Evolutionary conservation across 2,329 filamentous ascomycete species (phyloP).

Genomic region (Magnaporthiopsis poae): DNA sequence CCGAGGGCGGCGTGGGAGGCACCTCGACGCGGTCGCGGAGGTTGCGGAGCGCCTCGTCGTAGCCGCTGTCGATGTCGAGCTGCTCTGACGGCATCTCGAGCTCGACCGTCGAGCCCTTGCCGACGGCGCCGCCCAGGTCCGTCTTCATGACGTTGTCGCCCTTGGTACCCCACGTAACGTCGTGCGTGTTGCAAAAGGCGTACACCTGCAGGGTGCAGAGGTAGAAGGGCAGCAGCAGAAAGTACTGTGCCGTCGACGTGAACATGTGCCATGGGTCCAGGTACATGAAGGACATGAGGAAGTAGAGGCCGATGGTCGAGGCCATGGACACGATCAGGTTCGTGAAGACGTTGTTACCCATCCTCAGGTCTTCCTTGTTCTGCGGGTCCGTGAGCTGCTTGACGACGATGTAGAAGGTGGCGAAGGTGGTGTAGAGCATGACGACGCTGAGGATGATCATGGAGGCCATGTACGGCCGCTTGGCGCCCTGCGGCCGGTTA

Average conservation of each 20-base stretch:
- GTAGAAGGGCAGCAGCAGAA: conserved; percentile 80
- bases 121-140: conserved; percentile 78
- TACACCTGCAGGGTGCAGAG: conserved; percentile 97
- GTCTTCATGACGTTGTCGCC: conserved; percentile 92
- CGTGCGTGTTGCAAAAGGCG: conserved; percentile 98
- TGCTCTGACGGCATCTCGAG: conserved; percentile 97
- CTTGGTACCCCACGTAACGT: conserved; percentile 97
- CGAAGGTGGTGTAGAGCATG: conserved; percentile 92
- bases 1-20: conserved; percentile 47
- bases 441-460: conserved; percentile 89
- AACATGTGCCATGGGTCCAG: conserved; percentile 99
- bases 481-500: conserved; percentile 88
- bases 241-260: conserved; percentile 83
- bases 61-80: conserved; percentile 93
- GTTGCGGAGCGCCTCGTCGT: conserved; percentile 93
- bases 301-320: conserved; percentile 86
- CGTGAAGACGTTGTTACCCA: conserved; percentile 86
- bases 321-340: conserved; percentile 86
- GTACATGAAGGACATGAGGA: conserved; percentile 92
- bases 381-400: conserved; percentile 54
- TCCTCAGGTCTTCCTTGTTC: conserved; percentile 18
- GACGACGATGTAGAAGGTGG: conserved; percentile 77
- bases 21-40: conserved; percentile 88
- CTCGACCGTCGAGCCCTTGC: conserved; percentile 72
- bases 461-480: conserved; percentile 75